phyloP scores from a whole-genome alignment of 139 green algal genomes.

The Tetratostichococcus sp. region DNA sequence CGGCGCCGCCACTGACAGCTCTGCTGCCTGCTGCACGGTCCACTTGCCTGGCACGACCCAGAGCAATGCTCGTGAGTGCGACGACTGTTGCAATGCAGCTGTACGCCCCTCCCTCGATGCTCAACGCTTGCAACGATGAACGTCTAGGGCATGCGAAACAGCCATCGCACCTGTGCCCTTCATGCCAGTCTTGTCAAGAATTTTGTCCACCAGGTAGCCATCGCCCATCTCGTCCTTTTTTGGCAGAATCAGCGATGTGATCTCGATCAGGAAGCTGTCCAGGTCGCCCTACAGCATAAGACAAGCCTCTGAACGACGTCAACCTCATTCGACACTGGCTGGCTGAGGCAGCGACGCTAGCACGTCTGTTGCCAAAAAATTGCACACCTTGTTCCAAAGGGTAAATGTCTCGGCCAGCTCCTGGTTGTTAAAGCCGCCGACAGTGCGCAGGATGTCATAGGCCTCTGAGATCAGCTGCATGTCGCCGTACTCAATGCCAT shows the following conservation, averaged over 20 bases:
- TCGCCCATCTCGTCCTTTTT: constrained; percentile 75
- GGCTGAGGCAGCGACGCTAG: no score
- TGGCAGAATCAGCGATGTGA: constrained; percentile 84
- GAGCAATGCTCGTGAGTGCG: no score
- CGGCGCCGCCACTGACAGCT: constrained; percentile 88
- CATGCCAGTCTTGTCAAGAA: constrained; percentile 97
- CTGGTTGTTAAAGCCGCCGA: constrained; percentile 92
- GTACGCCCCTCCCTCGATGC: no score
- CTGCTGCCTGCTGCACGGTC: constrained; percentile 98
- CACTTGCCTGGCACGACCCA: constrained; percentile 94
- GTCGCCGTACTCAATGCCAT: constrained; percentile 99
- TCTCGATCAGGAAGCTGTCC: constrained; percentile 93
- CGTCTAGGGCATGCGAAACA: no score
- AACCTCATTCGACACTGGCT: no score
- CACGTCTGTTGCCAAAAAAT: constrained; percentile 1
- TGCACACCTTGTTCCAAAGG: constrained; percentile 87
- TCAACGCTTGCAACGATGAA: no score
- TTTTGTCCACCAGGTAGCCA: constrained; percentile 90
- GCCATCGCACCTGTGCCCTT: constrained; percentile 88
- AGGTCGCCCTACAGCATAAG: constrained; percentile 56
- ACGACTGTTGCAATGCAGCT: no score
- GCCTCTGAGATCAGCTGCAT: constrained; percentile 99
- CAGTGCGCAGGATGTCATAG: constrained; percentile 93
- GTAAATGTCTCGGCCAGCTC: constrained; percentile 85
- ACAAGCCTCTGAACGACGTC: no score